phyloP scores from a whole-genome alignment of 2,329 filamentous ascomycete genomes.

The Lecanoromycetidae sp. region DNA sequence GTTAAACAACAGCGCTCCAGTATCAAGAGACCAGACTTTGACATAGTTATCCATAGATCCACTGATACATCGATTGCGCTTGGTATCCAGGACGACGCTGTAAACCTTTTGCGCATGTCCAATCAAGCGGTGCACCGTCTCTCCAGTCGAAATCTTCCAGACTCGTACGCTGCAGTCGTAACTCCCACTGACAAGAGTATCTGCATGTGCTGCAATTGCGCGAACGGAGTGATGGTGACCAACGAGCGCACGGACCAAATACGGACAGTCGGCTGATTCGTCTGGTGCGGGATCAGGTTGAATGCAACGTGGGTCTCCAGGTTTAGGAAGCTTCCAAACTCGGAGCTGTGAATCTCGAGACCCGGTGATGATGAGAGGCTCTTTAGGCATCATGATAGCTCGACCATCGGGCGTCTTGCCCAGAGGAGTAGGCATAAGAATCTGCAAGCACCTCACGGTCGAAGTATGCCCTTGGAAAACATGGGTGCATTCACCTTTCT shows the following conservation, averaged over 20 bases:
- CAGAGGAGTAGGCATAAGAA: constrained; percentile 73
- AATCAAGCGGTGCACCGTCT: constrained; percentile 68
- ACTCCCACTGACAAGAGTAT: constrained; percentile 92
- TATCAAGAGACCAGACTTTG: constrained; percentile 92
- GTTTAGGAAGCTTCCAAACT: constrained; percentile 84
- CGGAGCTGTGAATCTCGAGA: constrained; percentile 88
- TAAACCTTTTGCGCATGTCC: constrained; percentile 93
- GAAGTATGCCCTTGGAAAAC: constrained; percentile 97
- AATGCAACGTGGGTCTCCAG: constrained; percentile 63
- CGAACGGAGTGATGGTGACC: constrained; percentile 91
- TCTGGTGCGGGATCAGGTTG: constrained; percentile 64
- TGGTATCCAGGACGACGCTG: constrained; percentile 85
- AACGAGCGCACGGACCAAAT: constrained; percentile 75
- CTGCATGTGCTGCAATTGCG: constrained; percentile 86
- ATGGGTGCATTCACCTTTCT: constrained; percentile 81
- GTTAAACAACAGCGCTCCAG: constrained; percentile 72
- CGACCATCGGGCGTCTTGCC: constrained; percentile 59
- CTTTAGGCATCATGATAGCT: constrained; percentile 78
- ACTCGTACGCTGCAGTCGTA: constrained; percentile 93
- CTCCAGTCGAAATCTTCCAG: constrained; percentile 94
- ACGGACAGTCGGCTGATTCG: constrained; percentile 69
- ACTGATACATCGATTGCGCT: constrained; percentile 88
- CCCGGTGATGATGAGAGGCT: constrained; percentile 92
- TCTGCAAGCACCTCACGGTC: constrained; percentile 89
- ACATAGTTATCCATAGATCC: constrained; percentile 97